Evolutionary conservation across 2,329 filamentous ascomycete species (phyloP), one percentile per base, ranked within the genome.

Genomic region (Colletotrichum abscissum): DNA sequence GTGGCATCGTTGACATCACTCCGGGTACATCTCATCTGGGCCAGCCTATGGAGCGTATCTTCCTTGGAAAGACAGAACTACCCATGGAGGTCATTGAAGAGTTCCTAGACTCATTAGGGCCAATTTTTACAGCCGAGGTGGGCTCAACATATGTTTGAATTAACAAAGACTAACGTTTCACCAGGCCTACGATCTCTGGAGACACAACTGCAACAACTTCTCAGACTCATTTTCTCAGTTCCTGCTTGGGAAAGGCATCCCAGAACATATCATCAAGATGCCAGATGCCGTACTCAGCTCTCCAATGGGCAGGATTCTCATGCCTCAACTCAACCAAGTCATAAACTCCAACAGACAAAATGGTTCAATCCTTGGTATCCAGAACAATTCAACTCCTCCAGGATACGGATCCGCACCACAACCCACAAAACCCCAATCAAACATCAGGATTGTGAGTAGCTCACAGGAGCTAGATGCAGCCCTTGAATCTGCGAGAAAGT

Each of bases 181-280:
- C 22, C 76, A 95, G 90, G 93, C 94, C 1, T 98, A 98, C 79
- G 95, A 98, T 79, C 85, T 98, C 5, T 98, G 90, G 81, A 94
- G 85, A 78, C 95, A 98, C 83, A 99, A 99, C 81, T 98, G 96
- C 86, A 99, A 98, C 85, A 98, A 98, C 82, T 99, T 98, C 82
- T 94, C 94, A 4, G 96, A 98, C 79, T 95, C 98, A 74, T 92
- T 98, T 76, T 87, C 94, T 75, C 97, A 94, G 82, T 98, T 98
- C 75, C 86, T 98, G 0, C 86, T 98, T 1, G 96, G 97, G 26
- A 93, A 92, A 77, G 94, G 94, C 3, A 98, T 98, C 73, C 97
- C 97, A 0, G 89, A 92, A 1, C 92, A 97, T 78, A 98, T 99
- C 76, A 89, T 91, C 35, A 94, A 92, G 76, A 92, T 98, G 80